These are phyloP conservation scores for Alternaria arbusti DNA, from an alignment of 2,329 filamentous ascomycete species.

Conservation along the genomic window DNA sequence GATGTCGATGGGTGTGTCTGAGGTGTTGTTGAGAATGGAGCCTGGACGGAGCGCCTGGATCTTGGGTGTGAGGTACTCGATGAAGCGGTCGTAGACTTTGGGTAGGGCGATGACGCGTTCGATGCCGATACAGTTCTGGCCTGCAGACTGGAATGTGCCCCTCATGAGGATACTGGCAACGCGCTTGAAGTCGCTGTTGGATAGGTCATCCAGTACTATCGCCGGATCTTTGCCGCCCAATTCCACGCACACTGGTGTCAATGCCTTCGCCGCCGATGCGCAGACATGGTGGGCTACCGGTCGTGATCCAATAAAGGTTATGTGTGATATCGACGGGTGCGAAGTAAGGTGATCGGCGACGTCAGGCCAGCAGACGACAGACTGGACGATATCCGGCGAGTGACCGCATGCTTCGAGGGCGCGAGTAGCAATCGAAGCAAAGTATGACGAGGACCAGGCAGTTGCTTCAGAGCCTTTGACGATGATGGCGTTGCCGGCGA, in stretches of 20 bases:
- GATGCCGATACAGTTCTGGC: slow-evolving; percentile 97
- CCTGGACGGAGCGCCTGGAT: slow-evolving; percentile 79
- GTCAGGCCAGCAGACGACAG: slow-evolving; percentile 84
- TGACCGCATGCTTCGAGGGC: slow-evolving; percentile 85
- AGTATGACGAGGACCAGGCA: slow-evolving; percentile 88
- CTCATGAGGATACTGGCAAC: slow-evolving; percentile 85
- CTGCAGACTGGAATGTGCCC: slow-evolving; percentile 91
- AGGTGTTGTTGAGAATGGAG: slow-evolving; percentile 62
- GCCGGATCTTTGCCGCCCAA: slow-evolving; percentile 95
- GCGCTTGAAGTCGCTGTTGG: slow-evolving; percentile 67
- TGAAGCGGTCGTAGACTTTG: slow-evolving; percentile 74
- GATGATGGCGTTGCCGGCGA: slow-evolving; percentile 88
- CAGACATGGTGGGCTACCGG: slow-evolving; percentile 88
- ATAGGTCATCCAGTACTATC: slow-evolving; percentile 81
- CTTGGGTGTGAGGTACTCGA: slow-evolving; percentile 73
- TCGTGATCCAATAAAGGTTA: slow-evolving; percentile 95
- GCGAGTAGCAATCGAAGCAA: slow-evolving; percentile 76
- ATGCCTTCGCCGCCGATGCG: slow-evolving; percentile 78
- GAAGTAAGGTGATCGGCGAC: slow-evolving; percentile 82
- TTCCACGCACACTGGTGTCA: slow-evolving; percentile 91
- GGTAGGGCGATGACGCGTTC: slow-evolving; percentile 88
- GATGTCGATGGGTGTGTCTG: slow-evolving; percentile 68
- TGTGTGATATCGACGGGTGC: slow-evolving; percentile 81
- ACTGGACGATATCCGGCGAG: slow-evolving; percentile 81
- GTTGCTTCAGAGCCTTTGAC: slow-evolving; percentile 96